Base-by-base conservation (phyloP, 2,329 filamentous ascomycete genomes). In the Pezicula radicicola region DNA sequence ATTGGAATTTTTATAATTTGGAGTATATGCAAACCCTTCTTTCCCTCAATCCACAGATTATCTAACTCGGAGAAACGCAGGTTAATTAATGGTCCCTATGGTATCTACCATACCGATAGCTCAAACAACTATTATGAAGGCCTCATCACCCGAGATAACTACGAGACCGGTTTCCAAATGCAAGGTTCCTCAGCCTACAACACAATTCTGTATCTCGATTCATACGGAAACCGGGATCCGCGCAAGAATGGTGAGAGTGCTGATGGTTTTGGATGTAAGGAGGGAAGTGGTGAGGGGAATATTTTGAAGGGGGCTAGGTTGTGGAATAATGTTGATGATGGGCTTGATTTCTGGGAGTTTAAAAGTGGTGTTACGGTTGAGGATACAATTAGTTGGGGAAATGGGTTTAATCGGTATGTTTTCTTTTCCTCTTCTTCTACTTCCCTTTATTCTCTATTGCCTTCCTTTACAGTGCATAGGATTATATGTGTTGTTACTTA, bases 281-380 rank as follows among this genome's bases (percentile, higher is more conserved):
- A 73, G 42, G 75, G 76, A 6, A 66, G 62, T 1, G 75, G 75
- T 3, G 68, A 68, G 18, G 75, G 75, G 8, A 78, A 78, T 47
- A 56, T 72, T 1, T 56, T 78, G 6, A 69, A 70, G 27, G 73
- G 72, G 6, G 71, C 74, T 0, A 69, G 75, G 16, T 66, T 78
- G 0, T 78, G 74, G 73, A 70, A 78, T 49, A 78, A 78, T 30
- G 75, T 77, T 6, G 75, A 78, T 37, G 75, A 78, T 48, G 75
- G 75, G 1, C 63, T 76, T 5, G 74, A 76, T 56, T 61, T 76
- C 1, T 76, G 48, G 46, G 62, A 66, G 63, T 77, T 76, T 53
- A 70, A 68, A 49, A 73, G 70, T 6, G 62, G 68, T 7, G 56
- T 76, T 10, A 75, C 72, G 1, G 66, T 77, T 37, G 65, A 74